Conservation (phyloP, 345 rosid species). For the Viola odorata region DNA sequence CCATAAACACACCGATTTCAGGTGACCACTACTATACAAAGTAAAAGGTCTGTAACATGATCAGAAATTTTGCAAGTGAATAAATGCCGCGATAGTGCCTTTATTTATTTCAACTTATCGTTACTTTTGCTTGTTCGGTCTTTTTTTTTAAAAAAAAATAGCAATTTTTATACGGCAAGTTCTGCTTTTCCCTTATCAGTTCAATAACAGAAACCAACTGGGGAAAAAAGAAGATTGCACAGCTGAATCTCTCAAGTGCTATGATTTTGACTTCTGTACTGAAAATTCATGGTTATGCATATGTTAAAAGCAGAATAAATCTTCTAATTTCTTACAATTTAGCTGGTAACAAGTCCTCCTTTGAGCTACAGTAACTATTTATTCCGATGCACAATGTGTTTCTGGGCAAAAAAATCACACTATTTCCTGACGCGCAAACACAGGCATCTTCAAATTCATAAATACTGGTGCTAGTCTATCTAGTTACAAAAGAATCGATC, state of each 20-base stretch:
- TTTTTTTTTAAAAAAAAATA: neutral
- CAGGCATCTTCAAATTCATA: neutral
- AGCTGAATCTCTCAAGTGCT: too few species aligned
- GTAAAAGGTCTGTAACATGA: neutral
- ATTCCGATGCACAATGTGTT: neutral
- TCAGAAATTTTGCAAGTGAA: neutral
- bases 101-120: too few species aligned
- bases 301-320: too few species aligned
- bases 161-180: neutral
- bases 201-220: too few species aligned
- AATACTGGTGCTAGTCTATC: neutral
- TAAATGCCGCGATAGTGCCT: neutral
- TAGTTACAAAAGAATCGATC: constrained; percentile 2
- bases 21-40: neutral
- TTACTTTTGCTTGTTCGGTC: too few species aligned
- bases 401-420: neutral
- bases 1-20: neutral
- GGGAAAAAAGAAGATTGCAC: too few species aligned
- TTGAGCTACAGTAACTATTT: neutral
- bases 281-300: too few species aligned
- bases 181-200: too few species aligned
- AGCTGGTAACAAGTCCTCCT: too few species aligned
- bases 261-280: too few species aligned
- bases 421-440: neutral
- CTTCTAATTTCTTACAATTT: too few species aligned